A percentile compares a stretch with the other conserved stretches of the same genome.
phyloP scores from a whole-genome alignment of 805 yeast species.

The Pichia gijzeniarum region DNA sequence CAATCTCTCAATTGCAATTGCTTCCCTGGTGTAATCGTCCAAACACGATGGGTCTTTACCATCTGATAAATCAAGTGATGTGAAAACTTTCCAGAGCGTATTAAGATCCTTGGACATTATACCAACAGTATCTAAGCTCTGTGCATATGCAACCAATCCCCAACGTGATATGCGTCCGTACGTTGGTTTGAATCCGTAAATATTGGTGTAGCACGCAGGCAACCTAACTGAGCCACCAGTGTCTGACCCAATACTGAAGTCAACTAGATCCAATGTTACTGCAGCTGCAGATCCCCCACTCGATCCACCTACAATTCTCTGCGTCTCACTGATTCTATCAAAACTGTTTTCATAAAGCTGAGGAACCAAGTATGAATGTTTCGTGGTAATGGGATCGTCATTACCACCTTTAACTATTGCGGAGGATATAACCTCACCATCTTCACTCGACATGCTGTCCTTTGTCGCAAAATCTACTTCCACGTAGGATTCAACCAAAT shows the following conservation, averaged over 20 bases:
- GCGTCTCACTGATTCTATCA: neutral
- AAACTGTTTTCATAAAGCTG: constrained; percentile 8
- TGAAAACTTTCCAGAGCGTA: constrained; percentile 42
- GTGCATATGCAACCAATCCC: constrained; percentile 93
- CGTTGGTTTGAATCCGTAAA: constrained; percentile 86
- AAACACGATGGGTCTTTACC: constrained; percentile 74
- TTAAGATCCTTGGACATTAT: constrained; percentile 50
- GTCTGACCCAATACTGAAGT: constrained; percentile 85
- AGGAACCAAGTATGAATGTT: constrained; percentile 17
- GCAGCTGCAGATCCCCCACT: constrained; percentile 97
- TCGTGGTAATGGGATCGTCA: neutral
- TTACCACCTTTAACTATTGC: constrained; percentile 1
- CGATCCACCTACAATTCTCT: constrained; percentile 74
- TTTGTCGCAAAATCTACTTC: constrained; percentile 24
- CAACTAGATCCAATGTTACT: constrained; percentile 64
- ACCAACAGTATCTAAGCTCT: constrained; percentile 92
- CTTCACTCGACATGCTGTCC: constrained; percentile 1
- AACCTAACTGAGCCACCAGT: constrained; percentile 95
- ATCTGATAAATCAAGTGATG: constrained; percentile 55
- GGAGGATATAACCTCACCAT: constrained; percentile 7
- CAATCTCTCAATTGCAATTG: constrained; percentile 5
- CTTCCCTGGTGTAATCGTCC: constrained; percentile 29
- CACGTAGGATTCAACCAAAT: constrained; percentile 20
- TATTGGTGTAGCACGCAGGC: constrained; percentile 85
- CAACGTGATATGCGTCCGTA: constrained; percentile 88